Evolutionary conservation across 495 filamentous ascomycete species (phyloP).

Genomic region (Penicillium bovifimosum): DNA sequence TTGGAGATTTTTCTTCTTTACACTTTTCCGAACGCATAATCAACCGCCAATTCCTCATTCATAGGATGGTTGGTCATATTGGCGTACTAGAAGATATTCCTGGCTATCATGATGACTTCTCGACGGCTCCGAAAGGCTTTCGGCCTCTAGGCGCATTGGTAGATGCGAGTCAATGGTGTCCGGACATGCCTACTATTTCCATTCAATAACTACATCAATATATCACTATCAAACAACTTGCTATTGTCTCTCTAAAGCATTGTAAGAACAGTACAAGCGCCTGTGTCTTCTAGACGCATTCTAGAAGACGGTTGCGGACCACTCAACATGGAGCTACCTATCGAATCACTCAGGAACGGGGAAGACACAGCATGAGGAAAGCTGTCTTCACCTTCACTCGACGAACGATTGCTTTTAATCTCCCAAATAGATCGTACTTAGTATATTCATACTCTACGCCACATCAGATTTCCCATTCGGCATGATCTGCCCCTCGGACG

Average conservation of each 20-base stretch:
- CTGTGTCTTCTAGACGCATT: not conserved
- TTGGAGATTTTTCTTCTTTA: constrained; percentile 29
- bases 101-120: constrained; percentile 28
- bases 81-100: constrained; percentile 43
- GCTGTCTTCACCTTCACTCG: not conserved
- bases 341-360: not conserved
- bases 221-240: too few species aligned
- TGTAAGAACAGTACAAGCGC: not conserved
- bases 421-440: not conserved
- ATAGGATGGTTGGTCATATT: constrained; percentile 53
- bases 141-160: constrained; percentile 30
- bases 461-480: not conserved
- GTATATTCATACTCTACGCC: not conserved
- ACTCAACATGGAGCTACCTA: not conserved
- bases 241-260: not conserved
- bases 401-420: not conserved
- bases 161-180: constrained; percentile 38
- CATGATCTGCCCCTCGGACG: constrained; percentile 6
- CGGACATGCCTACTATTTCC: constrained; percentile 29
- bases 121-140: constrained; percentile 27
- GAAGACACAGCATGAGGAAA: not conserved
- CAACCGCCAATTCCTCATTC: constrained; percentile 45
- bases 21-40: constrained; percentile 52
- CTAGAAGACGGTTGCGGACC: not conserved
- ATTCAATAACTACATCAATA: too few species aligned